Evolutionary conservation across 208 protist genomes (phyloP).

Genomic region (Blechomonas ayalai): DNA sequence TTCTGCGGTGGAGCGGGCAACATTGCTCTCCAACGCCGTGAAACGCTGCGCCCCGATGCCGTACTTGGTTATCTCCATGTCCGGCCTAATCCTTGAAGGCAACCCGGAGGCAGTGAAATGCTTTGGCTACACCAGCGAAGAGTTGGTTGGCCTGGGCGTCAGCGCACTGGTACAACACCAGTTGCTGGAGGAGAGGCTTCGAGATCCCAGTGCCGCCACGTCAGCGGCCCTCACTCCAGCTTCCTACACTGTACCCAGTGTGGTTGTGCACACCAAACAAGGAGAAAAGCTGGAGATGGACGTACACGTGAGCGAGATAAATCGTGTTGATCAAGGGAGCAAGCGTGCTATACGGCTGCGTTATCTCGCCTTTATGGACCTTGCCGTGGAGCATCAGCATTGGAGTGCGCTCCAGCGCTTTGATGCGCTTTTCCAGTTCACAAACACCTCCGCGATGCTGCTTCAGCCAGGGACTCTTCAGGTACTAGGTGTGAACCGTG

Average conservation of each 20-base stretch:
- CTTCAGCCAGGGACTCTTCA: not conserved
- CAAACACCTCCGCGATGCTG: not conserved
- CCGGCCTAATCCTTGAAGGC: conserved; percentile 9
- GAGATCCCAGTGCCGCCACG: too few relatives aligned
- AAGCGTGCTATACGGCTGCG: not conserved
- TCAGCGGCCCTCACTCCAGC: not conserved
- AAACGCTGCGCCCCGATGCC: conserved; percentile 5
- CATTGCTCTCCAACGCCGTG: conserved; percentile 5
- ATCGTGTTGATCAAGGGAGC: not conserved
- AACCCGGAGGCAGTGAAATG: conserved; percentile 10
- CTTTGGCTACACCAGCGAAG: conserved; percentile 7
- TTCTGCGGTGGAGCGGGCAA: conserved; percentile 1
- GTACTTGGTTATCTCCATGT: conserved; percentile 11
- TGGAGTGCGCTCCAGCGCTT: conserved; percentile 1
- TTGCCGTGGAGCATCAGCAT: not conserved
- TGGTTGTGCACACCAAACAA: not conserved
- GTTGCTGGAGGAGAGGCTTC: too few relatives aligned
- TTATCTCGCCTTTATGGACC: conserved; percentile 1
- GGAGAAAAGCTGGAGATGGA: not conserved
- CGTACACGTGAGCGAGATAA: not conserved
- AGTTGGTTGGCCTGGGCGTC: conserved; percentile 21
- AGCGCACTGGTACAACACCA: too few relatives aligned
- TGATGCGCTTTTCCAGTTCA: conserved; percentile 1
- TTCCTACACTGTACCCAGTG: not conserved
- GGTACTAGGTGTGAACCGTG: conserved; percentile 3